These are phyloP conservation scores for Penicillium paxilli DNA, from an alignment of 495 filamentous ascomycete species.

Conservation along the genomic window DNA sequence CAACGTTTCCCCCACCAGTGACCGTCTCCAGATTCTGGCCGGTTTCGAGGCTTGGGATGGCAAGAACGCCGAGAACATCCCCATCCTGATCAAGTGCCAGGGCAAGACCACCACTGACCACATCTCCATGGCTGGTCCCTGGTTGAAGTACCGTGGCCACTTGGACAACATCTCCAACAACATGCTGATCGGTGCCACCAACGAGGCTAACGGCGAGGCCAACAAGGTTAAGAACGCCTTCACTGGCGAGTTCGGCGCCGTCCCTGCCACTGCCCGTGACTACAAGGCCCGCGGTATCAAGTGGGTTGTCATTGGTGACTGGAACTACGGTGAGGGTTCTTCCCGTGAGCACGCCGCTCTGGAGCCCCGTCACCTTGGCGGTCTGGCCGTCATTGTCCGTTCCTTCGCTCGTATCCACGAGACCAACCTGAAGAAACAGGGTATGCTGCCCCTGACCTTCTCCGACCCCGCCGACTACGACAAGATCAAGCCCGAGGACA, in stretches of 20 bases:
- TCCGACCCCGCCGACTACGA: constrained; percentile 94
- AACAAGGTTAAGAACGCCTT: constrained; percentile 96
- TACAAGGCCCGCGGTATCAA: constrained; percentile 95
- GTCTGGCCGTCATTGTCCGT: constrained; percentile 93
- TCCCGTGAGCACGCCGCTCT: constrained; percentile 98
- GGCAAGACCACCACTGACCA: constrained; percentile 99
- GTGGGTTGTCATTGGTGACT: constrained; percentile 99
- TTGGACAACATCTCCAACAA: constrained; percentile 99
- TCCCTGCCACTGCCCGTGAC: constrained; percentile 93
- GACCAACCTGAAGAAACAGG: constrained; percentile 99
- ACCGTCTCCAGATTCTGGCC: constrained; percentile 89
- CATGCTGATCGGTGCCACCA: constrained; percentile 98
- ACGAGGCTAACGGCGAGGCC: constrained; percentile 91
- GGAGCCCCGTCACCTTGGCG: constrained; percentile 95
- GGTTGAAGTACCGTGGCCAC: constrained; percentile 99
- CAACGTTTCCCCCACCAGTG: constrained; percentile 82
- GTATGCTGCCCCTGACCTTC: constrained; percentile 98
- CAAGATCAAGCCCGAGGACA: constrained; percentile 91
- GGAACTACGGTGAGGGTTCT: constrained; percentile 98
- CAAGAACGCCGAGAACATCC: constrained; percentile 84
- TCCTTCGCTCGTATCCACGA: constrained; percentile 99
- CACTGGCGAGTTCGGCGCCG: constrained; percentile 79
- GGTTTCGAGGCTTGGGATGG: constrained; percentile 91
- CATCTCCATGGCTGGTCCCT: constrained; percentile 97
- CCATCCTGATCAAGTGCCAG: constrained; percentile 95